These are phyloP conservation scores for Leptographium galeiforme DNA, from an alignment of 2,329 filamentous ascomycete genomes.

Conservation along the genomic window DNA sequence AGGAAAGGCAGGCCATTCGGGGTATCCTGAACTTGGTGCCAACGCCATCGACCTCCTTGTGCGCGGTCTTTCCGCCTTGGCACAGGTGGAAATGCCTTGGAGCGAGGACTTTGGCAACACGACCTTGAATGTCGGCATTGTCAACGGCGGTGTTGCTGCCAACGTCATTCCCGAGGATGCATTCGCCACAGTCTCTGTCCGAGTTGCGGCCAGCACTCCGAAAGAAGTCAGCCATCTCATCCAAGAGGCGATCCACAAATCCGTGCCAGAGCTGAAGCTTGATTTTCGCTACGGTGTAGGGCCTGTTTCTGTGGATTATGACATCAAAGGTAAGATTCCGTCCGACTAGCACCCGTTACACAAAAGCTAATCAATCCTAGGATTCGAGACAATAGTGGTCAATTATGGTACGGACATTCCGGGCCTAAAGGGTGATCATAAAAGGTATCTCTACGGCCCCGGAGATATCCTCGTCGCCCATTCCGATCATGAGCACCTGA, in stretches of 20 bases:
- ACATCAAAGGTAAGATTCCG: neutral
- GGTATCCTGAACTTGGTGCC: neutral
- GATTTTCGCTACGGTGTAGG: neutral
- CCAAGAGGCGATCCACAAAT: neutral
- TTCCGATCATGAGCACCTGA: constrained; percentile 2
- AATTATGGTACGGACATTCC: constrained; percentile 4
- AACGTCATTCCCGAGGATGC: constrained; percentile 1
- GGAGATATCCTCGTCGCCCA: neutral
- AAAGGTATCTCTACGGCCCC: constrained; percentile 2
- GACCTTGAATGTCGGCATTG: constrained; percentile 1
- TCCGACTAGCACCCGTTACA: neutral
- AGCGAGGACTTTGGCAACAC: neutral
- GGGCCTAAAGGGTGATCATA: neutral
- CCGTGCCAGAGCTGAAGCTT: neutral
- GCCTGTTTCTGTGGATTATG: neutral
- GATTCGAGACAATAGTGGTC: neutral
- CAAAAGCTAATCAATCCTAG: neutral
- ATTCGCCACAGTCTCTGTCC: neutral
- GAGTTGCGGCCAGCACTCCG: neutral
- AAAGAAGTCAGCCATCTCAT: neutral
- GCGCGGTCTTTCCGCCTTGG: neutral
- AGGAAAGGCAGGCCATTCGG: neutral
- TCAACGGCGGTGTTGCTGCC: neutral
- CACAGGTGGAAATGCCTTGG: neutral
- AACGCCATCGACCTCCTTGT: constrained; percentile 1